Conservation (phyloP, 169 alveolate genomes). For the Eimeria zaria region DNA sequence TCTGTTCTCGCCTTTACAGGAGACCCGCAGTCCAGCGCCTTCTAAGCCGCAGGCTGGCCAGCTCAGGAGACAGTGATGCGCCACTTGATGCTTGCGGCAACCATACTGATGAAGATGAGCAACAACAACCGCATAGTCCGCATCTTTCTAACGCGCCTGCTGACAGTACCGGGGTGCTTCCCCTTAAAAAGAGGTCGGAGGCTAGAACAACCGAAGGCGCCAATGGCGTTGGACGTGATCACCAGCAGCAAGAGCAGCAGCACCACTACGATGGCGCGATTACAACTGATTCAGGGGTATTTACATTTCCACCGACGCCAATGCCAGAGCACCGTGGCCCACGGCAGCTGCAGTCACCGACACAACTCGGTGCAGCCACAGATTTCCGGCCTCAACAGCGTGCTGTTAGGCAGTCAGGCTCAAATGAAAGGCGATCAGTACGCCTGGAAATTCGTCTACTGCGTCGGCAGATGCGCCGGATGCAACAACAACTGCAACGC, state of each 20-base stretch:
- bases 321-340: too few relatives aligned
- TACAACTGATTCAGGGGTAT: neutral
- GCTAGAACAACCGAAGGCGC: neutral
- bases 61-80: neutral
- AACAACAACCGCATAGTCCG: neutral
- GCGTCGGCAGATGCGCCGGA: neutral
- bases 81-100: neutral
- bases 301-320: neutral
- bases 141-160: too few relatives aligned
- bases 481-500: slow-evolving; percentile 6
- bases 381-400: neutral
- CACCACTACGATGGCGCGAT: neutral
- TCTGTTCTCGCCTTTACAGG: neutral
- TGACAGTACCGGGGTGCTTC: neutral
- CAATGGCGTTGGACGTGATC: neutral
- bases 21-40: neutral
- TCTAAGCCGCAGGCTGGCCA: neutral
- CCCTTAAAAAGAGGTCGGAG: neutral
- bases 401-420: neutral
- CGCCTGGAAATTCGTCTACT: neutral
- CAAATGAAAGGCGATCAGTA: neutral
- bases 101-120: neutral
- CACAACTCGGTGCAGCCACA: neutral
- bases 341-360: neutral
- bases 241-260: neutral